Evolutionary conservation across 148 eudicot species (phyloP), one percentile per base, ranked within the genome.

Genomic region (Rhododendron simsii): DNA sequence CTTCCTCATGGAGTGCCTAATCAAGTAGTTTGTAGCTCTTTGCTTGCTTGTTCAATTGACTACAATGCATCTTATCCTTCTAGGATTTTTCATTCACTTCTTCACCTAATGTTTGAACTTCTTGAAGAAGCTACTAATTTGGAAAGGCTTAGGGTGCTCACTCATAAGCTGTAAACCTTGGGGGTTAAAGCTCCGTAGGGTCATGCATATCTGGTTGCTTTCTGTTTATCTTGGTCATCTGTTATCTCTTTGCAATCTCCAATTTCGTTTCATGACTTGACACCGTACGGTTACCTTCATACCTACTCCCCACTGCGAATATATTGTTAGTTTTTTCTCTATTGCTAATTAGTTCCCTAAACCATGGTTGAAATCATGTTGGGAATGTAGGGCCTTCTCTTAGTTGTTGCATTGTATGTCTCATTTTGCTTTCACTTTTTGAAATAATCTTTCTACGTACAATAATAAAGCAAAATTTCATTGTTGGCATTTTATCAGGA

Each of bases 401-500:
- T 39, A 57, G 28, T 37, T 59, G 50, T 59, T 59, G 30, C 73
- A 59, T 33, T 61, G 1, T 20, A 45, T 78, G 59, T 39, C 78
- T 79, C 33, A 4, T 85, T 18, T 41, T 78, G 10, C 26, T 26
- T 76, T 20, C 35, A 30, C 33, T 50, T 23, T 26, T 50, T 23
- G 15, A 79, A 79, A 79, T n/a, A 45, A 33, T 59, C 23, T 53
- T 78, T 30, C n/a, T 85, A 5, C 63, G 16, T 7, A 59, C 4
- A 61, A 16, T 85, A 5, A 37, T 78, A 6, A 23, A 78, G 4
- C 30, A 26, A 37, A 48, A 13, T 28, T 50, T 28, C 39, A 6
- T n/a, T 45, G 3, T 45, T 18, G 76, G 47, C 82, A 2, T 74
- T 74, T 15, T 47, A 80, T 37, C 86, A 89, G 86, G 87, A 82